phyloP scores from a whole-genome alignment of 192 early-diverging fungal genomes.

The Geranomyces variabilis region DNA sequence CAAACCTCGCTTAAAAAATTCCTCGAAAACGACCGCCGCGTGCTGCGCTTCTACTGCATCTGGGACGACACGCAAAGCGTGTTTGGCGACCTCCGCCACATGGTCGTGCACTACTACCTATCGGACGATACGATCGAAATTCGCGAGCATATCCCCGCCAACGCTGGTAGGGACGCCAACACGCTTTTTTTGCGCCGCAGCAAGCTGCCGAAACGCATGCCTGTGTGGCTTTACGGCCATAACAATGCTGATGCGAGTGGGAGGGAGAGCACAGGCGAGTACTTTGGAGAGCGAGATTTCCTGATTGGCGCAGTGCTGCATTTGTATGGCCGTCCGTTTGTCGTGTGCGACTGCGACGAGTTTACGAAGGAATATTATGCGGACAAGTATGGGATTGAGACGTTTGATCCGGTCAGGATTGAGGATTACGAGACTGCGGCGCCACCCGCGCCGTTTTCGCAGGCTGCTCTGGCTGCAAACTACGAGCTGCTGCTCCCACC shows the following conservation, averaged over 20 bases:
- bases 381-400: constrained; percentile 55
- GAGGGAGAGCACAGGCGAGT: constrained; percentile 39
- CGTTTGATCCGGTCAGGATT: constrained; percentile 57
- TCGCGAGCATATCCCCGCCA: constrained; percentile 56
- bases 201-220: constrained; percentile 52
- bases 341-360: constrained; percentile 67
- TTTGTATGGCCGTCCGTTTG: constrained; percentile 60
- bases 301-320: constrained; percentile 61
- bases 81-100: constrained; percentile 61
- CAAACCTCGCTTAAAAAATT: constrained; percentile 59
- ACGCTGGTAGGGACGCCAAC: constrained; percentile 56
- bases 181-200: constrained; percentile 57
- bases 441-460: not conserved
- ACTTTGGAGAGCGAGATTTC: constrained; percentile 57
- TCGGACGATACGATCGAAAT: constrained; percentile 66
- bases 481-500: constrained; percentile 21
- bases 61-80: constrained; percentile 65
- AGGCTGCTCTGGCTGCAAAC: constrained; percentile 12
- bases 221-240: constrained; percentile 34
- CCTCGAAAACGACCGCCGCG: constrained; percentile 64
- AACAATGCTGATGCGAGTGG: constrained; percentile 3
- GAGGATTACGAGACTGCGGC: constrained; percentile 44
- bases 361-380: constrained; percentile 60
- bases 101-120: constrained; percentile 67
- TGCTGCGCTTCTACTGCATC: constrained; percentile 66